phyloP scores from a whole-genome alignment of 441 rosid genomes.

The Gossypium gossypioides region DNA sequence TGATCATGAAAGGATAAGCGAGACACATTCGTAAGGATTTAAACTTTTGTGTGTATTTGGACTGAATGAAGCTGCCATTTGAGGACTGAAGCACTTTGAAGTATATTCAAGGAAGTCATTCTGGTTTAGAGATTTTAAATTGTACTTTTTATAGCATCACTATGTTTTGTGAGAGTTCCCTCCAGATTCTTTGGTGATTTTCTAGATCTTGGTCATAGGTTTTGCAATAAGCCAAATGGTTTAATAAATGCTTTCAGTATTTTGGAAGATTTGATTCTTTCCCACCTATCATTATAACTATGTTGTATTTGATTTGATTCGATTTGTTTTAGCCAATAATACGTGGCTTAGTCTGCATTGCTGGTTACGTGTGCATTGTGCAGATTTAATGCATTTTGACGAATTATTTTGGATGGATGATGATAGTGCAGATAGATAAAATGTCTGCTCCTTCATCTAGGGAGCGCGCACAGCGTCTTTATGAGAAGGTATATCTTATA shows the following conservation, averaged over 20 bases:
- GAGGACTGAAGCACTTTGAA: neutral
- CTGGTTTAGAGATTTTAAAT: neutral
- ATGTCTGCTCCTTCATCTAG: constrained; percentile 53
- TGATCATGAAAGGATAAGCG: neutral
- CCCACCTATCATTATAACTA: neutral
- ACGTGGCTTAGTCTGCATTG: constrained; percentile 2
- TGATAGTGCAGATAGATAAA: constrained; percentile 75
- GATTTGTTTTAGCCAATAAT: neutral
- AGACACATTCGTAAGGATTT: neutral
- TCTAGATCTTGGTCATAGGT: neutral
- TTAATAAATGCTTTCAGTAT: neutral
- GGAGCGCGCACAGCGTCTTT: constrained; percentile 71
- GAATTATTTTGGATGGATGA: constrained; percentile 46
- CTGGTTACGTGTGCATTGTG: constrained; percentile 17
- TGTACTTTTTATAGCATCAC: neutral
- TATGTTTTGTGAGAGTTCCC: neutral
- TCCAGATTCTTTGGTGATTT: neutral
- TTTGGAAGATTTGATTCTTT: neutral
- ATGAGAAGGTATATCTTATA: constrained; percentile 53
- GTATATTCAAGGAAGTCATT: neutral
- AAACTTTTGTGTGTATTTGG: neutral
- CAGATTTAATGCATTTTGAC: constrained; percentile 29
- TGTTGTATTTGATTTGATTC: neutral
- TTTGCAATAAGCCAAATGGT: neutral
- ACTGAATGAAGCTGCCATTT: constrained; percentile 2